These are phyloP conservation scores for Trametes cinnabarina DNA, from an alignment of 768 basidiomycete species.

Conservation along the genomic window DNA sequence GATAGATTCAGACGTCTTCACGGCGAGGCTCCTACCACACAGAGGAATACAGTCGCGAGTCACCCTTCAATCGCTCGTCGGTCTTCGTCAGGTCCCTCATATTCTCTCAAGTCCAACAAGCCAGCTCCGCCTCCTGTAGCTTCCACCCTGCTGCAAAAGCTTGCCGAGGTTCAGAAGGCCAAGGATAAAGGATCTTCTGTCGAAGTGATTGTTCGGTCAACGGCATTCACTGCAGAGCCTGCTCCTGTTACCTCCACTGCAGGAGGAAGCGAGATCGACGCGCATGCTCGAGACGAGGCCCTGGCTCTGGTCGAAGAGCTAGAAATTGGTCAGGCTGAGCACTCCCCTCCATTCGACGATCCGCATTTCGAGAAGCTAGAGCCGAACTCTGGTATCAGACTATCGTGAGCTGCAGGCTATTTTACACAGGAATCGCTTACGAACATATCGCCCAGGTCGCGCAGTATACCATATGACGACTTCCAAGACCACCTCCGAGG, in stretches of 20 bases:
- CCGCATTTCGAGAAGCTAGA: constrained; percentile 77
- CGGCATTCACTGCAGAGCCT: constrained; percentile 21
- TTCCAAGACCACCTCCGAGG: constrained; percentile 78
- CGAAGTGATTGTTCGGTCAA: constrained; percentile 21
- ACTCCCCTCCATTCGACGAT: constrained; percentile 68
- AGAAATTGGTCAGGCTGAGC: constrained; percentile 73
- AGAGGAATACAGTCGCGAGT: not conserved
- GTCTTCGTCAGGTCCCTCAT: not conserved
- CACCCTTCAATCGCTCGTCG: not conserved
- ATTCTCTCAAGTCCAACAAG: constrained; percentile 1
- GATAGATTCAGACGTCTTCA: constrained; percentile 11
- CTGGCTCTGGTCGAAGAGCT: constrained; percentile 77
- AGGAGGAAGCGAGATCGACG: not conserved
- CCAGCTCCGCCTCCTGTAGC: constrained; percentile 35
- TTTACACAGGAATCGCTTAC: not conserved
- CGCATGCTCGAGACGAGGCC: constrained; percentile 49
- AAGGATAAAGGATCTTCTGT: not conserved
- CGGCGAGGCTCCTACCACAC: not conserved
- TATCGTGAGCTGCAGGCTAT: constrained; percentile 55
- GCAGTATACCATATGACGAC: constrained; percentile 69
- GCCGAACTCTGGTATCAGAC: constrained; percentile 86
- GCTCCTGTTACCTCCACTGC: not conserved
- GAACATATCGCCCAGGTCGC: constrained; percentile 50
- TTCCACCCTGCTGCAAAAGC: constrained; percentile 52
- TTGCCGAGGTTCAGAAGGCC: constrained; percentile 33